Evolutionary conservation across 2,329 filamentous ascomycete species (phyloP).

Genomic region (Fusarium oligoseptatum): DNA sequence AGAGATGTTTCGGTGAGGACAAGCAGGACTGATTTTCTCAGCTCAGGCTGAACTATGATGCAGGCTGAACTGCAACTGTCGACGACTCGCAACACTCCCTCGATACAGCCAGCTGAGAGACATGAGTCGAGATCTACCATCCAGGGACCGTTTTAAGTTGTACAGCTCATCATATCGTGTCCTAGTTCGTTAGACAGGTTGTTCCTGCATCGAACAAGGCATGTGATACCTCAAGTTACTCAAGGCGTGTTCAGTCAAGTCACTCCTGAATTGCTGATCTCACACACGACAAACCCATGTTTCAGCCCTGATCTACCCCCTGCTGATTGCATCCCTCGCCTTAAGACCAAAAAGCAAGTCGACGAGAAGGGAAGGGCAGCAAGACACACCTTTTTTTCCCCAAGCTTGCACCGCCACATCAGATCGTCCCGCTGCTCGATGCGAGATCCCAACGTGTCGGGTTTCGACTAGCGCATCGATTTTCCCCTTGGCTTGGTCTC

Average conservation of each 20-base stretch:
- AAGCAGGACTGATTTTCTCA: not conserved
- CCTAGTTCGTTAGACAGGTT: not conserved
- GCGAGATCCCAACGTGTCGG: conserved; percentile 38
- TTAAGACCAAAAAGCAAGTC: conserved; percentile 5
- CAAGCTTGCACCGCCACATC: conserved; percentile 27
- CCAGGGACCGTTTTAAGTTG: not conserved
- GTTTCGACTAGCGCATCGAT: conserved; percentile 14
- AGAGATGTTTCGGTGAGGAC: not conserved
- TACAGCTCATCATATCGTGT: not conserved
- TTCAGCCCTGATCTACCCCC: conserved; percentile 19
- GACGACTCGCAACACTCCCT: not conserved
- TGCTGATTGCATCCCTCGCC: conserved; percentile 11
- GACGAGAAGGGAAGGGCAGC: conserved; percentile 20
- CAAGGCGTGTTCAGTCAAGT: conserved; percentile 9
- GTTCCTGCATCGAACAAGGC: conserved; percentile 7
- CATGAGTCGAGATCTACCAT: not conserved
- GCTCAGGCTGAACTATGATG: not conserved
- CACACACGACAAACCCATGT: conserved; percentile 14
- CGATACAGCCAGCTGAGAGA: not conserved
- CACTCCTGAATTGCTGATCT: conserved; percentile 17
- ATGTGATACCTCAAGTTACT: conserved; percentile 21
- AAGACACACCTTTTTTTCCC: conserved; percentile 17
- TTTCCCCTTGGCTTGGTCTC: conserved; percentile 5
- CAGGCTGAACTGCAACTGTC: not conserved
- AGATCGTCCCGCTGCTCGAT: conserved; percentile 43